Evolutionary conservation across 371 early-diverging fungal species (phyloP).

Genomic region (Mucor sp.): DNA sequence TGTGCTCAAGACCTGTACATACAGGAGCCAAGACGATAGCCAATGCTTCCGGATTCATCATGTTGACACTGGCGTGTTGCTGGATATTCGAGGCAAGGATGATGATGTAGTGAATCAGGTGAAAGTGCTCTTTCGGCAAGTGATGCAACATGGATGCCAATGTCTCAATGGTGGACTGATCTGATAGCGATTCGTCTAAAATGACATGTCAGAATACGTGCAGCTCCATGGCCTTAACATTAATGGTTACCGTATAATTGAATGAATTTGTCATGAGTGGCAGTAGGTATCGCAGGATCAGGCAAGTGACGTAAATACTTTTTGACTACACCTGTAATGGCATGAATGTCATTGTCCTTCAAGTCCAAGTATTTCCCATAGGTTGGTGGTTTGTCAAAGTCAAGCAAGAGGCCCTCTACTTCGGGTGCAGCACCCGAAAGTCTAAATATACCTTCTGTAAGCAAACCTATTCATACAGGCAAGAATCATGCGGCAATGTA

Average conservation of each 20-base stretch:
- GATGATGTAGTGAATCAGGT: constrained; percentile 36
- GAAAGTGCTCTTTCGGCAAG: constrained; percentile 38
- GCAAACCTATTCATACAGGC: constrained; percentile 27
- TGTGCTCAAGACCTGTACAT: constrained; percentile 42
- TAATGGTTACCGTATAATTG: constrained; percentile 23
- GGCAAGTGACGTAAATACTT: constrained; percentile 45
- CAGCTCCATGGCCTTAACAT: background rate
- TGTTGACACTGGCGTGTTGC: constrained; percentile 27
- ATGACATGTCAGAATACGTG: background rate
- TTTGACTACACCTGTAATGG: constrained; percentile 46
- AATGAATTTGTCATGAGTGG: constrained; percentile 35
- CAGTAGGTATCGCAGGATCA: constrained; percentile 40
- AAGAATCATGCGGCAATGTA: constrained; percentile 8
- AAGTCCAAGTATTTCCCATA: constrained; percentile 46
- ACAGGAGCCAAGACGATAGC: constrained; percentile 48
- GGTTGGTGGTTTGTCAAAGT: constrained; percentile 42
- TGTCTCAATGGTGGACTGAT: constrained; percentile 3
- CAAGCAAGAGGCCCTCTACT: constrained; percentile 34
- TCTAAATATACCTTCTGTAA: constrained; percentile 47
- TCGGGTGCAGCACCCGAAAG: constrained; percentile 51
- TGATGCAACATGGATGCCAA: constrained; percentile 23
- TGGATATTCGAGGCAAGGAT: constrained; percentile 32
- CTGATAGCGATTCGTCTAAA: constrained; percentile 12
- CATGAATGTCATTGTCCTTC: constrained; percentile 41
- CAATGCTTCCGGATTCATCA: constrained; percentile 49